A percentile compares a stretch with the other conserved stretches of the same genome.
Conservation (phyloP, 1,139 yeast genomes). For the Geotrichum fermentans region DNA sequence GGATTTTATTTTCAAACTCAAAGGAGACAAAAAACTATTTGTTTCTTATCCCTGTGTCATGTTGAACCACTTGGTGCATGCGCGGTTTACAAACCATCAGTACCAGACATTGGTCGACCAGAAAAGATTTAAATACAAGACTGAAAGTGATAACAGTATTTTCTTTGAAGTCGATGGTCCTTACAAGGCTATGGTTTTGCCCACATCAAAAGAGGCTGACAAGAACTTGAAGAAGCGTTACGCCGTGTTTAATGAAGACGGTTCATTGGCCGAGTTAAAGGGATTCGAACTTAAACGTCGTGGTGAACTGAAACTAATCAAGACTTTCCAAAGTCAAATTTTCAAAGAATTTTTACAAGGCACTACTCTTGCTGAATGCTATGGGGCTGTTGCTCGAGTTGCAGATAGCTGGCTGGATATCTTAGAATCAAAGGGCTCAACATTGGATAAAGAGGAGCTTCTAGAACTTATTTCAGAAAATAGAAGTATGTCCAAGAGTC, state of each 20-base stretch:
- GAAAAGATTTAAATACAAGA: conserved; percentile 60
- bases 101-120: conserved; percentile 83
- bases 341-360: conserved; percentile 91
- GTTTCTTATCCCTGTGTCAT: conserved; percentile 94
- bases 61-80: conserved; percentile 91
- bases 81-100: conserved; percentile 86
- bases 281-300: conserved; percentile 96
- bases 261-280: conserved; percentile 87
- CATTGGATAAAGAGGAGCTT: conserved; percentile 89
- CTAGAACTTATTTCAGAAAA: conserved; percentile 94
- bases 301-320: conserved; percentile 90
- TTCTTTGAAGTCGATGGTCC: conserved; percentile 99
- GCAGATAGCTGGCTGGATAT: conserved; percentile 97
- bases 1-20: conserved; percentile 63
- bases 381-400: conserved; percentile 81
- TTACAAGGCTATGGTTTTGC: conserved; percentile 92
- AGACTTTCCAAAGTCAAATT: conserved; percentile 91
- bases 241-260: conserved; percentile 95
- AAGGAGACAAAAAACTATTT: conserved; percentile 70
- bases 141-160: conserved; percentile 85
- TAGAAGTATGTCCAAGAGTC: conserved; percentile 87
- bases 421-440: conserved; percentile 76
- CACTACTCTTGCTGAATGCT: conserved; percentile 68
- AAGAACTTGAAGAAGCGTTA: conserved; percentile 93
- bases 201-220: conserved; percentile 96